These are phyloP conservation scores for Rhynchosporium graminicola DNA, from an alignment of 2,329 filamentous ascomycete species.

Conservation along the genomic window DNA sequence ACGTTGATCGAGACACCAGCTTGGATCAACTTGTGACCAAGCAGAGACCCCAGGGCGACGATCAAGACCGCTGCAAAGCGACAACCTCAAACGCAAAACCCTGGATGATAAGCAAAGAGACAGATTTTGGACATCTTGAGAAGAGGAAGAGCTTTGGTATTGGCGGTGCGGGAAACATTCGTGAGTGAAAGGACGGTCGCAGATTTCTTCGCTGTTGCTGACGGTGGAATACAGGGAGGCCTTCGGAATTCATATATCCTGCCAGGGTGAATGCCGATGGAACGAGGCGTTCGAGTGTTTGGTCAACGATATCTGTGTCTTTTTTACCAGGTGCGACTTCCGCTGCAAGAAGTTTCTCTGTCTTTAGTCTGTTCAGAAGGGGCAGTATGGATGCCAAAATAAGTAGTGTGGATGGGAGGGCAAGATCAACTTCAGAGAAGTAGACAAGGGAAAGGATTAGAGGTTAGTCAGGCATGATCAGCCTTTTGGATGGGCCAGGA, in stretches of 20 bases:
- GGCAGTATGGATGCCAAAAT: slow-evolving; percentile 16
- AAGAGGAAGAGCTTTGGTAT: slow-evolving; percentile 38
- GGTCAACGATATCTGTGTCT: slow-evolving; percentile 20
- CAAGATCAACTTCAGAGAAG: slow-evolving; percentile 18
- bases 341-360: slow-evolving; percentile 25
- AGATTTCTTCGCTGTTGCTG: neutral
- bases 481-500: too few species aligned
- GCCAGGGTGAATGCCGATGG: slow-evolving; percentile 28
- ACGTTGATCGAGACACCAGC: slow-evolving; percentile 10
- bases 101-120: slow-evolving; percentile 16
- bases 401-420: neutral
- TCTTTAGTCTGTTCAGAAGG: slow-evolving; percentile 30
- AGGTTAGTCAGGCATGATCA: neutral
- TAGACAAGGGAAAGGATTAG: slow-evolving; percentile 13
- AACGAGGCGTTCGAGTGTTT: slow-evolving; percentile 33
- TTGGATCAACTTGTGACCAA: slow-evolving; percentile 19
- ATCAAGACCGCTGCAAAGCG: slow-evolving; percentile 4
- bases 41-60: slow-evolving; percentile 19
- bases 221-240: slow-evolving; percentile 30
- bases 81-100: slow-evolving; percentile 3
- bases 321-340: slow-evolving; percentile 23
- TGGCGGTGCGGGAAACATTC: slow-evolving; percentile 40
- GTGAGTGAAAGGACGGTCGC: slow-evolving; percentile 25
- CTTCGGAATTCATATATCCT: slow-evolving; percentile 37
- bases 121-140: slow-evolving; percentile 23